Evolutionary conservation across 1,284 basidiomycete genomes (phyloP).

Genomic region (Singerocomus inundabilis): DNA sequence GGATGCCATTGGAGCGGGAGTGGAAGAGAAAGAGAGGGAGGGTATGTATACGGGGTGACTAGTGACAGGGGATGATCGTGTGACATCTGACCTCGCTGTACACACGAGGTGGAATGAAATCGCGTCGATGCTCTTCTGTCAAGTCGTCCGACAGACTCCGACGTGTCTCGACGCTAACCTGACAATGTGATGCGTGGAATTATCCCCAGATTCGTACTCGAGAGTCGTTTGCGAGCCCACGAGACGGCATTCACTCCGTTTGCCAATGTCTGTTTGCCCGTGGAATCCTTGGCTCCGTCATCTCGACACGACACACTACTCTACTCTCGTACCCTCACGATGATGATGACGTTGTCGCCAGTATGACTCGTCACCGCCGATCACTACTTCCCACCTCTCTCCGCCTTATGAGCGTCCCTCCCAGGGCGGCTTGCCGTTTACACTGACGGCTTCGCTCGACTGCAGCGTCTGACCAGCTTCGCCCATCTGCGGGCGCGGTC

Average conservation of each 20-base stretch:
- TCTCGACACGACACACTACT: no score
- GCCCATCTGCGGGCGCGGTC: neutral
- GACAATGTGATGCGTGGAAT: no score
- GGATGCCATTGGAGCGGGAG: conserved; percentile 3
- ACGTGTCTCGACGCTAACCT: no score
- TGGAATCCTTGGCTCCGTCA: no score
- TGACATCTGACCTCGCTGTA: conserved; percentile 24
- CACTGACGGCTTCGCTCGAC: neutral
- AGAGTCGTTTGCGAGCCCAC: no score
- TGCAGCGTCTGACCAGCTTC: neutral
- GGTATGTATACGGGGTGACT: conserved; percentile 25
- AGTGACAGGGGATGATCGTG: conserved; percentile 32
- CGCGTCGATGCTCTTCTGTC: neutral
- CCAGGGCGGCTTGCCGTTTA: neutral
- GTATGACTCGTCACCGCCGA: conserved; percentile 9
- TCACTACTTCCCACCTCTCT: conserved; percentile 5
- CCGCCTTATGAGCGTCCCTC: conserved; percentile 2
- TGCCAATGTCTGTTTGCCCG: no score
- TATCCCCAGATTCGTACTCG: no score
- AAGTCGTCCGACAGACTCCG: no score
- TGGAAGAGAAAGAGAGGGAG: conserved; percentile 1
- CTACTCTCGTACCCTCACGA: neutral
- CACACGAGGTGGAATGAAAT: conserved; percentile 24
- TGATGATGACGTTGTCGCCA: conserved; percentile 1
- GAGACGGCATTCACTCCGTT: no score